A percentile compares a stretch with the other conserved stretches of the same genome.
phyloP scores from a whole-genome alignment of 805 yeast species.

The Kluyveromyces aestuarii region DNA sequence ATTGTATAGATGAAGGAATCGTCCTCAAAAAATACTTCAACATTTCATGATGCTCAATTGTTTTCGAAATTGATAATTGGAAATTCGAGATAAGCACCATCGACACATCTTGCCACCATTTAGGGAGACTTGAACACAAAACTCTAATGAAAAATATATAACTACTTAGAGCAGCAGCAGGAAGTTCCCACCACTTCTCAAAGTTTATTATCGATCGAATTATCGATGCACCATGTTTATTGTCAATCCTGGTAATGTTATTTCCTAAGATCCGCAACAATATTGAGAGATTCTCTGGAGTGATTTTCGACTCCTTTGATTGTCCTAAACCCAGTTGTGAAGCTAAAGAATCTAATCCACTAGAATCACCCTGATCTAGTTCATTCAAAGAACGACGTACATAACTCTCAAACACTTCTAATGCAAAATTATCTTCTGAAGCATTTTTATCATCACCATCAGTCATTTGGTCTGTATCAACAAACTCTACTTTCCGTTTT shows the following conservation, averaged over 20 bases:
- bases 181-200: constrained; percentile 48
- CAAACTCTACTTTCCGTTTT: constrained; percentile 26
- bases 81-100: constrained; percentile 59
- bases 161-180: constrained; percentile 35
- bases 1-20: constrained; percentile 73
- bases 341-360: constrained; percentile 51
- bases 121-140: constrained; percentile 77
- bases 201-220: constrained; percentile 55
- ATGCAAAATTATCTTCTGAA: constrained; percentile 18
- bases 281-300: constrained; percentile 41
- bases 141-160: constrained; percentile 70
- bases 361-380: constrained; percentile 46
- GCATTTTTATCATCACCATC: constrained; percentile 7
- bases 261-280: constrained; percentile 51
- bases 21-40: constrained; percentile 54
- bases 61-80: constrained; percentile 23
- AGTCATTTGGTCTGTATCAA: constrained; percentile 15
- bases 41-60: constrained; percentile 52
- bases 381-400: constrained; percentile 63
- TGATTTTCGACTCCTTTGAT: constrained; percentile 44
- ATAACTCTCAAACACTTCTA: constrained; percentile 33
- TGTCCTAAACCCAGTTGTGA: constrained; percentile 48
- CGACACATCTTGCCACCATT: constrained; percentile 83
- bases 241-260: constrained; percentile 60
- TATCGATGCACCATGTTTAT: constrained; percentile 39